Base-by-base conservation (phyloP, 2,329 filamentous ascomycete species). In the Dothideomycetes sp. region DNA sequence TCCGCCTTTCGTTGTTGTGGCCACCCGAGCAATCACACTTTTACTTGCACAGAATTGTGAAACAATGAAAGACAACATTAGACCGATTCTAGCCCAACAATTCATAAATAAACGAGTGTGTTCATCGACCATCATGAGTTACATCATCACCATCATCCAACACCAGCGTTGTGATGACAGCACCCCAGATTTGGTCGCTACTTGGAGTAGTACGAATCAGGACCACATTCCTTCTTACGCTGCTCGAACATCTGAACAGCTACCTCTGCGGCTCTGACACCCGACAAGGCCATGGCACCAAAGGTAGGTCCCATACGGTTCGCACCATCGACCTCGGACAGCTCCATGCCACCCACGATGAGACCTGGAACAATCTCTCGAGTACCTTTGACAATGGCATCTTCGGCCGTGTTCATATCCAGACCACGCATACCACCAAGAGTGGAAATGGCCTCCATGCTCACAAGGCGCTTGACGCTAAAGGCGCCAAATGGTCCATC, bases 331-430 rank as follows among this genome's bases (percentile, higher is more conserved):
- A 94, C 79, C 64, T 94, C 87, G 45, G 80, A 84, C 51, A 94
- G 69, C 64, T 94, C 87, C 87, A 95, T 95, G 27, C 87, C 88
- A 39, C 87, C 88, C n/a, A 93, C 82, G 54, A 94, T 86, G 49
- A 95, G 69, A 19, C 88, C 87, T 5, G 85, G 85, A 11, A 87
- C 78, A 45, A 95, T 74, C 70, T 94, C 87, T 46, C 87, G 79
- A 5, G 87, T 94, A 51, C 82, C 73, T 72, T 91, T 94, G 60
- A 94, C 87, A 52, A 95, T 94, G 33, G 87, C 86, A 54, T 95
- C 87, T 63, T 95, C 87, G 31, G 87, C 87, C 2, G 72, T 69
- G 65, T 87, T 84, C 87, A 94, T 95, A 63, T 95, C 87, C 13
- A 95, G 70, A 7, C 87, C 88, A 44, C 87, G 80, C 87, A 95